Conservation (phyloP, 306 rosid species). For the Hylodesmum podocarpum region DNA sequence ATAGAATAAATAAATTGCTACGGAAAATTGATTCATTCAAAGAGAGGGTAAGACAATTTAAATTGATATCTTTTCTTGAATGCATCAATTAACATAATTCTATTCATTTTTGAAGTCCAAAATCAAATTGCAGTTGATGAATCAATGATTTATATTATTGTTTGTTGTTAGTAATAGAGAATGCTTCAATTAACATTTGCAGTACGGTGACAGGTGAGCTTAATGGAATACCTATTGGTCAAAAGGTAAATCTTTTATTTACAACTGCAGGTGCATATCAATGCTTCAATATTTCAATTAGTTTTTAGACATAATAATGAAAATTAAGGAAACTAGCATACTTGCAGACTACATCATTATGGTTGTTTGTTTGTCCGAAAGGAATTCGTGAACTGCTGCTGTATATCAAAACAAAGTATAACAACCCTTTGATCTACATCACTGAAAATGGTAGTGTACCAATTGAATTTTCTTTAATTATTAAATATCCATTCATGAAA, state of each 20-base stretch:
- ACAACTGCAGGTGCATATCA: not conserved
- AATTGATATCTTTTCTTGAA: no score
- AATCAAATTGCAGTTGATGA: no score
- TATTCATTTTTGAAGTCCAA: no score
- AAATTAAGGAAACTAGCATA: not conserved
- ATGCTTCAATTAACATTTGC: no score
- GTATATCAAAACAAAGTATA: not conserved
- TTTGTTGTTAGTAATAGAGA: no score
- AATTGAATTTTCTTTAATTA: not conserved
- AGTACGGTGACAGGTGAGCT: no score
- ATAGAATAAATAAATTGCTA: no score
- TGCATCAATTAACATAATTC: no score
- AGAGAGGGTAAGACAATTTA: no score
- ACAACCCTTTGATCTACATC: slow-evolving; percentile 29
- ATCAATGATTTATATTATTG: no score
- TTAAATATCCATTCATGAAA: not conserved
- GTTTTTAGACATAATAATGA: not conserved
- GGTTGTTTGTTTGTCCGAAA: slow-evolving; percentile 48
- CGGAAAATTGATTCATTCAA: no score
- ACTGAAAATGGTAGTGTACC: slow-evolving; percentile 25
- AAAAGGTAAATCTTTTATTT: not conserved
- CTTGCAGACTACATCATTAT: slow-evolving; percentile 45
- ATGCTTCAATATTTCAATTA: not conserved
- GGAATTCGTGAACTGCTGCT: slow-evolving; percentile 41
- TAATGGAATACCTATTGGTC: no score